Evolutionary conservation across 164 flowering plant genomes (phyloP), one percentile per base, ranked within the genome.

Genomic region (Amborella trichopoda): DNA sequence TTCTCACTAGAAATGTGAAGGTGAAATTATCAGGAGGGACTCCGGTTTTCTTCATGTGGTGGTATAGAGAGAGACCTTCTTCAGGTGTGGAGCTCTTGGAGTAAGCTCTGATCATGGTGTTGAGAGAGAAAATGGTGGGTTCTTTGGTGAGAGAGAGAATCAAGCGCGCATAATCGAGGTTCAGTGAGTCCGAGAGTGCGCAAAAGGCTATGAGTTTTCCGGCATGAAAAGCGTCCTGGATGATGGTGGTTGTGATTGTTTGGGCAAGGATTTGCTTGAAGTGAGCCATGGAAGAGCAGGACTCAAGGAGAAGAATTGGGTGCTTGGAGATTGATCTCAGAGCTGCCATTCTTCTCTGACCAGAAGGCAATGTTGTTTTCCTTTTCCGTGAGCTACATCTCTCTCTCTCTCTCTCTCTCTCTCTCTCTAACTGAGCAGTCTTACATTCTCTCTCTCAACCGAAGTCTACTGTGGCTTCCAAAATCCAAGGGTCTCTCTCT

Each of bases 71-170:
- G 48, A 74, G 69, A 58, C 71, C 46, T 19, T 28, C 45, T 0
- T 55, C 44, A 21, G 78, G 81, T 27, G 48, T 46, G 2, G 66
- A 32, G 72, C 72, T 60, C 32, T 59, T 73, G 44, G 70, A 72
- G 44, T 76, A 51, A 21, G 73, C 73, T 59, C 78, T 68, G 49
- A 72, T 73, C 70, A 76, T 53, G 65, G 76, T 59, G 45, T 76
- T 76, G 8, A 75, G 37, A 26, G 74, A 36, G 46, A 70, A 64
- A 20, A 70, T 50, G 9, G 65, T 72, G 17, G 73, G 77, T 43
- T 50, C 25, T 3, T 54, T 19, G 16, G 42, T 58, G 14, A 51
- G 57, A 40, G 57, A 27, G 14, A 72, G 65, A 26, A 75, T 38
- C 49, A 48, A 63, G 47, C 27, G 39, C 51, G 81, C 54, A 50